Percentiles rank a stretch among this genome's conserved stretches.
Conservation (phyloP, 2,329 filamentous ascomycete species). For the Ceratocystis variospora region DNA sequence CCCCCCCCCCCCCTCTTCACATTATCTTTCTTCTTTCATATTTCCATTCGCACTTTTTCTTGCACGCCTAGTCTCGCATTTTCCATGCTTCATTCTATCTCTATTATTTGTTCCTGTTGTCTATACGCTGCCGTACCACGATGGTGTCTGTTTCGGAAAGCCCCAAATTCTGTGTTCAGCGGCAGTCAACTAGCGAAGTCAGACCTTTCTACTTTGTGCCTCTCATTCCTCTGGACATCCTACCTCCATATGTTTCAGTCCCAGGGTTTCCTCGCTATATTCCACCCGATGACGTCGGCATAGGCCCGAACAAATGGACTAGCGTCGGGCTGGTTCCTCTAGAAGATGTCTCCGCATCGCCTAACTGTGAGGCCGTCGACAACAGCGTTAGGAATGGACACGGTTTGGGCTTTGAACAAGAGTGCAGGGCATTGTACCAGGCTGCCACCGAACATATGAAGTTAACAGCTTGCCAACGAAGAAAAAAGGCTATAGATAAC, state of each 20-base stretch:
- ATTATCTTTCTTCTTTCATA: not conserved
- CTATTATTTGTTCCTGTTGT: not conserved
- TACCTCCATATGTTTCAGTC: constrained; percentile 35
- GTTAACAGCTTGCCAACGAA: too few species aligned
- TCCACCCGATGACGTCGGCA: constrained; percentile 26
- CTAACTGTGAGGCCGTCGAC: not conserved
- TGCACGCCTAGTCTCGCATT: not conserved
- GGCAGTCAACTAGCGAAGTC: constrained; percentile 27
- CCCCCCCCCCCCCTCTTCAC: not conserved
- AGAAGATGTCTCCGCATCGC: not conserved
- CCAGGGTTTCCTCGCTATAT: constrained; percentile 33
- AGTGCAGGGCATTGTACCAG: not conserved
- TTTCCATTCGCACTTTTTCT: not conserved
- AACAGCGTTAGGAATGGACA: not conserved
- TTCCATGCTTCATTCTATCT: not conserved
- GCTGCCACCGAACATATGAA: not conserved
- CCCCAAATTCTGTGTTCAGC: constrained; percentile 31
- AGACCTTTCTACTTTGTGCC: constrained; percentile 31
- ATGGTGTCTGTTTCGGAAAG: not conserved
- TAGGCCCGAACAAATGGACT: not conserved
- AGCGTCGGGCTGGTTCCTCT: not conserved
- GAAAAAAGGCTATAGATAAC: not conserved
- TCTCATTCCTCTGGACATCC: constrained; percentile 40
- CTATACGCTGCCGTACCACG: not conserved
- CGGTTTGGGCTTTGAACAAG: not conserved